Evolutionary conservation across 768 basidiomycete species (phyloP).

Genomic region (Rhodosporidiobolus sp.): DNA sequence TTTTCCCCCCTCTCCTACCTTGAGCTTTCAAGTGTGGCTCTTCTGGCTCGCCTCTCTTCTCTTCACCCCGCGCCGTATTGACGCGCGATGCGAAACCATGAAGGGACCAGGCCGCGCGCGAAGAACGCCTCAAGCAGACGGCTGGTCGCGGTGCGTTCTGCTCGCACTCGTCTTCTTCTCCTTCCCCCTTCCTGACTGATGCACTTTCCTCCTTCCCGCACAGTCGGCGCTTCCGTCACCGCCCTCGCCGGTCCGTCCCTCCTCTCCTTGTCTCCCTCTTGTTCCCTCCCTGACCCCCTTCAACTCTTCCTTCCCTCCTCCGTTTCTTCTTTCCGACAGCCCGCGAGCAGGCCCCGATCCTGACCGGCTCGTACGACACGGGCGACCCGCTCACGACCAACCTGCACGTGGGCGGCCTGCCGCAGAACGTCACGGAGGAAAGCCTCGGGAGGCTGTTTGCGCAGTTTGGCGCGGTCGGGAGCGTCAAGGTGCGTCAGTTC

Average conservation of each 20-base stretch:
- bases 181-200: slow-evolving; percentile 54
- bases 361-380: slow-evolving; percentile 87
- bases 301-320: too few relatives aligned
- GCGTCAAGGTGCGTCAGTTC: slow-evolving; percentile 48
- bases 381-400: slow-evolving; percentile 91
- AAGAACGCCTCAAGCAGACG: slow-evolving; percentile 65
- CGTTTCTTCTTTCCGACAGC: slow-evolving; percentile 26
- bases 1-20: neutral
- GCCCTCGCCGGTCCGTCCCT: slow-evolving; percentile 72
- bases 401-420: slow-evolving; percentile 90
- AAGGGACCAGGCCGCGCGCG: slow-evolving; percentile 89
- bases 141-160: slow-evolving; percentile 52
- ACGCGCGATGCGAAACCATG: neutral
- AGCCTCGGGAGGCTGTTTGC: slow-evolving; percentile 87
- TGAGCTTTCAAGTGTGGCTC: neutral
- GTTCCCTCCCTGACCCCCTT: neutral
- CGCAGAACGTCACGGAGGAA: slow-evolving; percentile 78
- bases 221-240: slow-evolving; percentile 62
- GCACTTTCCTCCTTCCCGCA: neutral
- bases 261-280: neutral
- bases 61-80: neutral
- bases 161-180: neutral
- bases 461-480: slow-evolving; percentile 77
- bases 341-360: slow-evolving; percentile 55
- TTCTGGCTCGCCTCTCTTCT: neutral